Evolutionary conservation across 1,284 basidiomycete species (phyloP).

Genomic region (Abortiporus biennis): DNA sequence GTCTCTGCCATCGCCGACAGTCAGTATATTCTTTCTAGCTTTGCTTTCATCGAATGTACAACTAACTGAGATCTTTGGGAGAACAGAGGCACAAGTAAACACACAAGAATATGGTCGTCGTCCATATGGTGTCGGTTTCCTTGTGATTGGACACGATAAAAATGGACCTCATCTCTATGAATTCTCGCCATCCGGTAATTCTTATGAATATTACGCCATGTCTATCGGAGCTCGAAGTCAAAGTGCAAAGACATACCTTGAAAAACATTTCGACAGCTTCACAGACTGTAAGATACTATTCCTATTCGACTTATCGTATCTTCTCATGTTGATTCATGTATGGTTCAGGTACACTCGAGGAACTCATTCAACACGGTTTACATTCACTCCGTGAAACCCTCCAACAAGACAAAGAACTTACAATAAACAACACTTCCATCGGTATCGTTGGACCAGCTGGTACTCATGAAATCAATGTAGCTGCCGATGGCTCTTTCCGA

Average conservation of each 20-base stretch:
- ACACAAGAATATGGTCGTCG: conserved; percentile 98
- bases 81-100: conserved; percentile 92
- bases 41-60: background rate
- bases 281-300: conserved; percentile 58
- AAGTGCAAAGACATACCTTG: conserved; percentile 97
- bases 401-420: conserved; percentile 96
- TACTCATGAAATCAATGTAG: conserved; percentile 45
- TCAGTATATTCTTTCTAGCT: conserved; percentile 31
- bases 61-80: background rate
- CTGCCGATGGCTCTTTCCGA: conserved; percentile 58
- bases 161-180: conserved; percentile 97
- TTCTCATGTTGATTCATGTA: conserved; percentile 3
- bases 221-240: conserved; percentile 97
- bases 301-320: conserved; percentile 5
- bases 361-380: conserved; percentile 87
- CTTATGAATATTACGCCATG: conserved; percentile 98
- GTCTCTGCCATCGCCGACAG: conserved; percentile 95
- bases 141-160: conserved; percentile 94
- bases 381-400: conserved; percentile 92
- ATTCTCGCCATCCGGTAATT: conserved; percentile 96
- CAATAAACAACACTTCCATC: conserved; percentile 87
- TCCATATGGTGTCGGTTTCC: conserved; percentile 98
- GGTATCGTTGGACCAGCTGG: conserved; percentile 80
- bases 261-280: conserved; percentile 90
- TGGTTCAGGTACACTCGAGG: conserved; percentile 67